Percentiles rank a stretch among this genome's conserved stretches.
Evolutionary conservation across 192 early-diverging fungal species (phyloP).

Genomic region (Ramicandelaber brevisporus): DNA sequence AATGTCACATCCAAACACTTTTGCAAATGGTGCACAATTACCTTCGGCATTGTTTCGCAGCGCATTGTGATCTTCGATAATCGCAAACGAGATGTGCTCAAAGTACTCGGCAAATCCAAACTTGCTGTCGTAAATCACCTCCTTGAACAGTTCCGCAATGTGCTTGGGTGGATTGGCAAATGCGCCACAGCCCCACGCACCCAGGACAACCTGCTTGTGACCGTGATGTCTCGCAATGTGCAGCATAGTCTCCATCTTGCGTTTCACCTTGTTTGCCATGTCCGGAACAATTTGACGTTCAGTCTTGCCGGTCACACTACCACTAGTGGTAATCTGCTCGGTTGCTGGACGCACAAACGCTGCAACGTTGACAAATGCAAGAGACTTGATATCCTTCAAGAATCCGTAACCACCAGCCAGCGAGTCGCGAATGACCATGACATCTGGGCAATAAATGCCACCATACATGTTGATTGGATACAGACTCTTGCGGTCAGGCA

Average conservation of each 20-base stretch:
- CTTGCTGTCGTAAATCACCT: constrained; percentile 15
- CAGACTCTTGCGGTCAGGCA: constrained; percentile 13
- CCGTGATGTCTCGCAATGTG: constrained; percentile 19
- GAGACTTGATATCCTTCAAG: constrained; percentile 13
- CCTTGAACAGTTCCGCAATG: constrained; percentile 18
- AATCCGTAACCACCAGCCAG: constrained; percentile 15
- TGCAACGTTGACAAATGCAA: constrained; percentile 17
- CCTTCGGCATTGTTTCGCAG: constrained; percentile 5
- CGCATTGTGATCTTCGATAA: constrained; percentile 5
- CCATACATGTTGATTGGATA: constrained; percentile 21
- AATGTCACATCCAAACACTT: constrained; percentile 11
- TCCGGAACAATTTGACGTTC: constrained; percentile 15
- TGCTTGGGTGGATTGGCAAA: constrained; percentile 7
- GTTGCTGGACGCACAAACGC: constrained; percentile 15
- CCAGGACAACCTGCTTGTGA: constrained; percentile 14
- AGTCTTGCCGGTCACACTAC: constrained; percentile 14
- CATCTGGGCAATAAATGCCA: constrained; percentile 19
- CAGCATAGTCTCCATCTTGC: constrained; percentile 18
- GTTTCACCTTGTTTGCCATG: constrained; percentile 13
- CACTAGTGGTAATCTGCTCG: constrained; percentile 15
- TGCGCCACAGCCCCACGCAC: constrained; percentile 18
- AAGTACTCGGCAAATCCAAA: constrained; percentile 20
- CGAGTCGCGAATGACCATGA: constrained; percentile 16
- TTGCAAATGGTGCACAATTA: constrained; percentile 13
- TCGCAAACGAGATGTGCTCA: constrained; percentile 16